Percentiles rank a stretch among this genome's conserved stretches.
Evolutionary conservation across 768 basidiomycete species (phyloP).

Genomic region (Tricholoma saponaceum): DNA sequence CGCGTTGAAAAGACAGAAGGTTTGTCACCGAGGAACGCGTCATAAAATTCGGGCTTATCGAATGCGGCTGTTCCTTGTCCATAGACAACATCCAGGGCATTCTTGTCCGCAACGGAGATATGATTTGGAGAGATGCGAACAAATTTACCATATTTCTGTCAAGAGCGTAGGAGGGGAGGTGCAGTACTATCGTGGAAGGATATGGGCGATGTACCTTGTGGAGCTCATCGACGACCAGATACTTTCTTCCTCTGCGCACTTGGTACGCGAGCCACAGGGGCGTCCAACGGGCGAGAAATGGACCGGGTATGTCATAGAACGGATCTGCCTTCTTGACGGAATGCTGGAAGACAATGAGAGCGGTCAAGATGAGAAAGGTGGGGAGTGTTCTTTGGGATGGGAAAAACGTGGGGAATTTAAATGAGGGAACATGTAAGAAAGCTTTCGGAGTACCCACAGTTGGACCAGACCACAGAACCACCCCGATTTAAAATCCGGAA

Average conservation of each 20-base stretch:
- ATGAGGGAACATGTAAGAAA: background rate
- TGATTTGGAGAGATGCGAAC: conserved; percentile 30
- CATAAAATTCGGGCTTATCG: conserved; percentile 27
- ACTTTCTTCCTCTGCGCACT: conserved; percentile 23
- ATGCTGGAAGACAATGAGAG: background rate
- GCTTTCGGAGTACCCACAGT: background rate
- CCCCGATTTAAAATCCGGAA: background rate
- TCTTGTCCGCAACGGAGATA: conserved; percentile 25
- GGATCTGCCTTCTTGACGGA: background rate
- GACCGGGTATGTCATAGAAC: conserved; percentile 23
- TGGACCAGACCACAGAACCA: background rate
- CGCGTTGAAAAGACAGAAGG: conserved; percentile 28
- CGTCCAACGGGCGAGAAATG: conserved; percentile 25
- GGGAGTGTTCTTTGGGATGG: background rate
- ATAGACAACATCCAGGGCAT: conserved; percentile 25
- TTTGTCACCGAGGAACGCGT: conserved; percentile 24
- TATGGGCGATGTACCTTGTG: conserved; percentile 18
- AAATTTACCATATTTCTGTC: conserved; percentile 24
- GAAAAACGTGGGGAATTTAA: background rate
- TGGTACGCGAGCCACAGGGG: conserved; percentile 29
- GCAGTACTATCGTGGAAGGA: background rate
- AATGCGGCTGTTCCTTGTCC: conserved; percentile 26
- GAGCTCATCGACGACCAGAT: conserved; percentile 23
- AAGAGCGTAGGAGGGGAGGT: background rate
- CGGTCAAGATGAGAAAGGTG: background rate